Conservation (phyloP, 768 basidiomycete species). For the Paxillus ammoniavirescens region DNA sequence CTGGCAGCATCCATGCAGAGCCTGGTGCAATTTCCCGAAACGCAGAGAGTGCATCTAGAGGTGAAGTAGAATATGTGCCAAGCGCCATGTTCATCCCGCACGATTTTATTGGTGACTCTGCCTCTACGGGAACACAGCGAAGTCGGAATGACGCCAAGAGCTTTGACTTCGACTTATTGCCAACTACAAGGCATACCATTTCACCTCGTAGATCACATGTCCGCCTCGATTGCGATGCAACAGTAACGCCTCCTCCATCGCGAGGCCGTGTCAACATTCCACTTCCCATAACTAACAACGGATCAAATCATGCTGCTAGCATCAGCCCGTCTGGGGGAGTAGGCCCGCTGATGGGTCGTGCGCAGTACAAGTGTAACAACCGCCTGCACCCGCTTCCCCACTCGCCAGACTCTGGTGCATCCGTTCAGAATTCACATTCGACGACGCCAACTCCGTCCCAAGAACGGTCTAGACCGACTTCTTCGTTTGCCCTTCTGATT, state of each 20-base stretch:
- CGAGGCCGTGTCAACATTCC: neutral
- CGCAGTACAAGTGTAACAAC: slow-evolving; percentile 32
- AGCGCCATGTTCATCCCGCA: slow-evolving; percentile 29
- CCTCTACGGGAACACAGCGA: slow-evolving; percentile 8
- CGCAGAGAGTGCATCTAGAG: neutral
- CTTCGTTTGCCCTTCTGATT: slow-evolving; percentile 15
- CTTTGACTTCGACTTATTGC: slow-evolving; percentile 31
- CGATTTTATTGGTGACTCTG: slow-evolving; percentile 9
- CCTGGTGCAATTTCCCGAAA: slow-evolving; percentile 2
- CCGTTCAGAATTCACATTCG: neutral
- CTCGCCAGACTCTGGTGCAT: neutral
- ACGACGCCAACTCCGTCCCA: neutral
- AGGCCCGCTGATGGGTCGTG: slow-evolving; percentile 16
- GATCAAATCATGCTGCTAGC: neutral
- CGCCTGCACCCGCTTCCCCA: slow-evolving; percentile 1
- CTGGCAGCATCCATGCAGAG: neutral
- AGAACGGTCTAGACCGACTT: neutral
- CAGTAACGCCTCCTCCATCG: neutral
- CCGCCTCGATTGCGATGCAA: neutral
- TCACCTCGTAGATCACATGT: neutral
- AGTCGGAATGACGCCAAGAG: slow-evolving; percentile 12
- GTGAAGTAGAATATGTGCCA: slow-evolving; percentile 19
- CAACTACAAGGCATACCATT: neutral
- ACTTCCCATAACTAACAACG: neutral
- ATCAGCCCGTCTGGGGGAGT: neutral